These are phyloP conservation scores for Spergularia bocconei DNA, from an alignment of 148 eudicot genomes.

Conservation along the genomic window DNA sequence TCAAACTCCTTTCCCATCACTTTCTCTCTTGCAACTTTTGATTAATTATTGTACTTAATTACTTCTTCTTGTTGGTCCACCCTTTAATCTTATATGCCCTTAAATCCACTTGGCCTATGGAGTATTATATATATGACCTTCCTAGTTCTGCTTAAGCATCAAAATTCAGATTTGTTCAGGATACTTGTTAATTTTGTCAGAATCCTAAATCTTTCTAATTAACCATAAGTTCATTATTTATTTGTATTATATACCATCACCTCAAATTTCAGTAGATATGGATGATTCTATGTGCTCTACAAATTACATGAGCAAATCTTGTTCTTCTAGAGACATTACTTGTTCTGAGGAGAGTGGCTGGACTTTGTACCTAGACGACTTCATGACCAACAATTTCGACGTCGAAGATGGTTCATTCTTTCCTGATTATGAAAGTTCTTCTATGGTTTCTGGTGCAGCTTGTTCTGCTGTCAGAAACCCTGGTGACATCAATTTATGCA, in stretches of 20 bases:
- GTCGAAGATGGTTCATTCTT: background rate
- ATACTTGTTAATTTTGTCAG: background rate
- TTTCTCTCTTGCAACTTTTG: constrained; percentile 12
- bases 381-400: constrained; percentile 8
- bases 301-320: constrained; percentile 22
- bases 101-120: background rate
- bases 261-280: constrained; percentile 13
- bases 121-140: constrained; percentile 17
- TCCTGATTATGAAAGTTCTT: constrained; percentile 17
- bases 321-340: constrained; percentile 1
- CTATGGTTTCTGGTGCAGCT: constrained; percentile 17
- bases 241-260: background rate
- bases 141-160: background rate
- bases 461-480: constrained; percentile 3
- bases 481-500: background rate
- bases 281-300: constrained; percentile 32
- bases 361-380: constrained; percentile 35
- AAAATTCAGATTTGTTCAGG: background rate
- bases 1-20: constrained; percentile 5
- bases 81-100: background rate
- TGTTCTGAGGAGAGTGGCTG: constrained; percentile 34
- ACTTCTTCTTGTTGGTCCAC: constrained; percentile 14
- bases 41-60: background rate
- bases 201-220: background rate
- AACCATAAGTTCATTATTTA: background rate